Evolutionary conservation across 805 yeast species (phyloP), one percentile per base, ranked within the genome.

Genomic region (Alloascoidea africana): DNA sequence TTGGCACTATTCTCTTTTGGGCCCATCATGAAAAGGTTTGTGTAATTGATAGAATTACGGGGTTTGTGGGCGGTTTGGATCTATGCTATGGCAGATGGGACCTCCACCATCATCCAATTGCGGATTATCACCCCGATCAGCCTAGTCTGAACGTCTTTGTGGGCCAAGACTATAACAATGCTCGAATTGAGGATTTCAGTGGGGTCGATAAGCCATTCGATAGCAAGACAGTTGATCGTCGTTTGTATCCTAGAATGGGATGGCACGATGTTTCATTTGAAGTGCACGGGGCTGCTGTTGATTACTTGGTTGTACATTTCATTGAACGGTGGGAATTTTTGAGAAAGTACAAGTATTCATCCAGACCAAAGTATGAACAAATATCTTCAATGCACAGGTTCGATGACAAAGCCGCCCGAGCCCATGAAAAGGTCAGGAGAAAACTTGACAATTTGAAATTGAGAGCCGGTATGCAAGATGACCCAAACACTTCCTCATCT

Each of bases 281-380:
- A 18, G 27, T 38, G 33, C 39, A 37, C 11, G 41, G 41, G 13
- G 38, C 39, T n/a, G 39, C 27, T 11, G 39, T 38, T 38, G 41
- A 37, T 37, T 38, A 38, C 13, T 27, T 34, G 14, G 41, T 37
- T 13, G 4, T 17, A 6, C 41, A 38, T 38, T 38, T 38, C 17
- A 34, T 38, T 38, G 41, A 38, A 37, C 6, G 41, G 19, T 38
- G 41, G 41, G 41, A 38, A 36, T 38, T 38, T 16, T 17, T 38
- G 11, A 36, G 41, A 16, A 5, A n/a, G 4, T 38, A 36, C 39
- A 38, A 38, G 33, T 38, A 38, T 37, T 18, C 40, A 14, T 23
- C 15, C 14, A 15, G 41, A 14, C 32, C 32, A 14, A 38, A 38
- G 33, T 38, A 38, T 14, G 36, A 14, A 5, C 14, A n/a, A 5